phyloP scores from a whole-genome alignment of 2,329 filamentous ascomycete species.

The Boeremia lycopersici region DNA sequence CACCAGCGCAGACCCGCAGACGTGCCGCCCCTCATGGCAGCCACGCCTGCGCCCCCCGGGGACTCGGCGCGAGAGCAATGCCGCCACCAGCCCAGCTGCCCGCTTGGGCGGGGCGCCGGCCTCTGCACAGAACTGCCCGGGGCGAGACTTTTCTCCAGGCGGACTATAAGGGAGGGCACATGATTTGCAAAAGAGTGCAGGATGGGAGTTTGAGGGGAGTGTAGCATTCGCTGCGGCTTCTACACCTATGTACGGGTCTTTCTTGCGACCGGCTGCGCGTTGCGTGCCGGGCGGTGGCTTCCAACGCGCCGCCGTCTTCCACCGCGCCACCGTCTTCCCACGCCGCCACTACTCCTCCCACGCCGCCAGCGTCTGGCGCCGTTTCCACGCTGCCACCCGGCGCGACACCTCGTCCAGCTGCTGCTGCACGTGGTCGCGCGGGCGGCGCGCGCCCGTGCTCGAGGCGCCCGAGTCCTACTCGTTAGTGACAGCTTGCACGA shows the following conservation, averaged over 20 bases:
- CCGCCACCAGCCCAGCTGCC: background rate
- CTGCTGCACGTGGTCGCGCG: background rate
- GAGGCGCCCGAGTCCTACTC: background rate
- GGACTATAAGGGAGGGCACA: conserved; percentile 46
- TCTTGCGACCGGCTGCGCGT: no score
- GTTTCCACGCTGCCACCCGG: background rate
- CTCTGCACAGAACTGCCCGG: conserved; percentile 44
- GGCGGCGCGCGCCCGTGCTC: background rate
- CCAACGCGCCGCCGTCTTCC: no score
- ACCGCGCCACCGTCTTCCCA: no score
- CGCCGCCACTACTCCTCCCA: background rate
- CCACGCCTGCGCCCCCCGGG: background rate
- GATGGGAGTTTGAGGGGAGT: no score
- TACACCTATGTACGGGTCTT: no score
- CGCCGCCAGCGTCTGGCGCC: background rate
- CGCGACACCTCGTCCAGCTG: background rate
- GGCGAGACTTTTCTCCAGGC: conserved; percentile 41
- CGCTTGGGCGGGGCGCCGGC: conserved; percentile 13
- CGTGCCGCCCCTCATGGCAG: background rate
- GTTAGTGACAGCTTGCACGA: conserved; percentile 36
- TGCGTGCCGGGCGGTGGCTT: no score
- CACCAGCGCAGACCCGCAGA: background rate
- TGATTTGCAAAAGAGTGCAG: no score
- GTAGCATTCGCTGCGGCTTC: no score
- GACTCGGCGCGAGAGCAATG: background rate